Evolutionary conservation across 257 asterid species (phyloP).

Genomic region (Eucommia ulmoides): DNA sequence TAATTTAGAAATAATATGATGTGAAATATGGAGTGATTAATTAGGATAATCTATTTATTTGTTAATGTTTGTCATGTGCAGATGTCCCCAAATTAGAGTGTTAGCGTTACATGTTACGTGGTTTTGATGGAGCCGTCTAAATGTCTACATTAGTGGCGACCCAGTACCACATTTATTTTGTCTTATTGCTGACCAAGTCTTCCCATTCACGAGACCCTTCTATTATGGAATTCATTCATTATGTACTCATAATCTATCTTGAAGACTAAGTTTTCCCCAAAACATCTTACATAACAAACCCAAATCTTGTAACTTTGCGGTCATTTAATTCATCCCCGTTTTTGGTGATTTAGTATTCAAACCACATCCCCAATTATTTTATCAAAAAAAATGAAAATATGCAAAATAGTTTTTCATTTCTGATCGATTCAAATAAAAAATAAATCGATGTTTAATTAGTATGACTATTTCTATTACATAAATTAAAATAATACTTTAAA

Average conservation of each 20-base stretch:
- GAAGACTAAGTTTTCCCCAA: background rate
- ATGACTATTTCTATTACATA: too few relatives aligned
- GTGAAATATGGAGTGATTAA: too few relatives aligned
- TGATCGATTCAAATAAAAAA: too few relatives aligned
- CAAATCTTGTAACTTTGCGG: constrained; percentile 23
- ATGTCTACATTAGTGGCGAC: constrained; percentile 37
- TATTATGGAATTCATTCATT: constrained; percentile 17
- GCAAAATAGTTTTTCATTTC: too few relatives aligned
- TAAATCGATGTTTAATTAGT: too few relatives aligned
- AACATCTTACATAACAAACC: background rate
- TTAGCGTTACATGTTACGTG: constrained; percentile 38
- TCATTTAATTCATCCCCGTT: constrained; percentile 28
- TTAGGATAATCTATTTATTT: constrained; percentile 1
- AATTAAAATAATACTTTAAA: too few relatives aligned
- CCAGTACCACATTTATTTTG: constrained; percentile 46
- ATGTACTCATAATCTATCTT: background rate
- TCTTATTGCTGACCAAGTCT: constrained; percentile 37
- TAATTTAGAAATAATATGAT: too few relatives aligned
- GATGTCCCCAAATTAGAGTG: constrained; percentile 29
- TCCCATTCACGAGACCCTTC: constrained; percentile 7
- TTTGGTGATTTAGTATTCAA: constrained; percentile 9
- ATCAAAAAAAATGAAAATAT: too few relatives aligned
- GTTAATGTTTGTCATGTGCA: constrained; percentile 39
- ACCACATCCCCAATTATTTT: too few relatives aligned
- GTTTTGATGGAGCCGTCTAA: constrained; percentile 68